Percentiles rank a stretch among this genome's conserved stretches.
phyloP scores from a whole-genome alignment of 257 asterid genomes.

The Solanum pimpinellifolium region DNA sequence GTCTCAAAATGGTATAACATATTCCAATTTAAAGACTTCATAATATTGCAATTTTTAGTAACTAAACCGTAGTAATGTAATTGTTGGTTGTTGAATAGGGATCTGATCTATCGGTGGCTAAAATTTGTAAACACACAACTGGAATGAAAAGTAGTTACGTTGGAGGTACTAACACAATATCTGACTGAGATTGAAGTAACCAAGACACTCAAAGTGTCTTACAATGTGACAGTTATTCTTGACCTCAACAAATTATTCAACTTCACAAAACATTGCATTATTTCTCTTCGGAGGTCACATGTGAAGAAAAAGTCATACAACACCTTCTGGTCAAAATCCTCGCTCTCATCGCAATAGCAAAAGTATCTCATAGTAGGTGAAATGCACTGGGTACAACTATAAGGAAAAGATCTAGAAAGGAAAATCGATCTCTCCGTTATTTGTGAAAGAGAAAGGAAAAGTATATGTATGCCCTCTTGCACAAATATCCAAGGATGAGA shows the following conservation, averaged over 20 bases:
- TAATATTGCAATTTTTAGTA: not conserved
- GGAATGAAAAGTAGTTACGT: not conserved
- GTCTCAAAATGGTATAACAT: not conserved
- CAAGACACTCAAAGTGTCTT: not conserved
- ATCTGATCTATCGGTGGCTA: not conserved
- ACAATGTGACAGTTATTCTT: not conserved
- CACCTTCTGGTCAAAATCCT: not conserved
- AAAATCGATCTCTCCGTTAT: not conserved
- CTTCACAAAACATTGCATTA: not conserved
- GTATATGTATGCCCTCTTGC: not conserved
- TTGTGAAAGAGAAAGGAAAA: not conserved
- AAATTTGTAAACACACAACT: not conserved
- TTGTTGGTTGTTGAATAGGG: not conserved
- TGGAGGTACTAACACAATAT: not conserved
- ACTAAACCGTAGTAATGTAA: not conserved
- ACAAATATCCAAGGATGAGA: not conserved
- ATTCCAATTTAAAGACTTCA: not conserved
- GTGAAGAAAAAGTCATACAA: not conserved
- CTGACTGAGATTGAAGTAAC: not conserved
- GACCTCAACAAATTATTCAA: too few species aligned
- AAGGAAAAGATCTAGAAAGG: not conserved
- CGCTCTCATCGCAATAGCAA: not conserved
- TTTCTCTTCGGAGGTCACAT: too few species aligned
- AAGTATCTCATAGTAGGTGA: not conserved
- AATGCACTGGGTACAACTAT: not conserved